These are phyloP conservation scores for Arthrobotrys conoides DNA, from an alignment of 2,329 filamentous ascomycete genomes.

Conservation along the genomic window DNA sequence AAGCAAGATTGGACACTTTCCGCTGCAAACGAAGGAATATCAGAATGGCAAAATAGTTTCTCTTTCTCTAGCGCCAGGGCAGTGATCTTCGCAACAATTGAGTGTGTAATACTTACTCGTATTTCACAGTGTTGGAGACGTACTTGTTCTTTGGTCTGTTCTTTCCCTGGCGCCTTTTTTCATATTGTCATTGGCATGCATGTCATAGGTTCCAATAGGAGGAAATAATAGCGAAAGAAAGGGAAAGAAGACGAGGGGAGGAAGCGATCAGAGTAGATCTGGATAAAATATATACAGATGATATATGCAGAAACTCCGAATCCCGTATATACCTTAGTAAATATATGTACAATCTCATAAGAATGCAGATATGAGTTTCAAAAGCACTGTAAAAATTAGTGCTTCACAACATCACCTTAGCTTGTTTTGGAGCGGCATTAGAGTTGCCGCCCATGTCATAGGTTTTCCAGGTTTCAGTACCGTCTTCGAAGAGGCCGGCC, in stretches of 20 bases:
- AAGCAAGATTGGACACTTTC: background rate
- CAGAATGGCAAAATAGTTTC: constrained; percentile 32
- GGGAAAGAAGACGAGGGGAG: background rate
- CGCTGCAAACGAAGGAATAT: constrained; percentile 31
- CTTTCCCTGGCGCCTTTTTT: constrained; percentile 55
- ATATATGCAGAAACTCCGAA: constrained; percentile 22
- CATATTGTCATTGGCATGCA: background rate
- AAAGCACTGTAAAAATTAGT: background rate
- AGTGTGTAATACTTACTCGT: constrained; percentile 38
- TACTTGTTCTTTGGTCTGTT: constrained; percentile 59
- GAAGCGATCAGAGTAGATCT: constrained; percentile 45
- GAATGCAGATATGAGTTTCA: background rate
- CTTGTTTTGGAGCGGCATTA: constrained; percentile 20
- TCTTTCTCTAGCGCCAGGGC: constrained; percentile 60
- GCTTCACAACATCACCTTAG: constrained; percentile 51
- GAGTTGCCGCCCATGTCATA: constrained; percentile 78
- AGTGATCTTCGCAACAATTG: constrained; percentile 61
- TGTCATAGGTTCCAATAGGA: background rate
- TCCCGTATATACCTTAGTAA: background rate
- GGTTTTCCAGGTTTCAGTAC: constrained; percentile 78
- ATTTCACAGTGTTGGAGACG: constrained; percentile 60
- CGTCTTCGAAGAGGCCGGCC: constrained; percentile 38
- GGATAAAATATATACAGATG: constrained; percentile 42
- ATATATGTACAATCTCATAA: constrained; percentile 41
- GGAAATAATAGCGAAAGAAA: background rate